Conservation (phyloP, 257 asterid species). For the Handroanthus guayacan region DNA sequence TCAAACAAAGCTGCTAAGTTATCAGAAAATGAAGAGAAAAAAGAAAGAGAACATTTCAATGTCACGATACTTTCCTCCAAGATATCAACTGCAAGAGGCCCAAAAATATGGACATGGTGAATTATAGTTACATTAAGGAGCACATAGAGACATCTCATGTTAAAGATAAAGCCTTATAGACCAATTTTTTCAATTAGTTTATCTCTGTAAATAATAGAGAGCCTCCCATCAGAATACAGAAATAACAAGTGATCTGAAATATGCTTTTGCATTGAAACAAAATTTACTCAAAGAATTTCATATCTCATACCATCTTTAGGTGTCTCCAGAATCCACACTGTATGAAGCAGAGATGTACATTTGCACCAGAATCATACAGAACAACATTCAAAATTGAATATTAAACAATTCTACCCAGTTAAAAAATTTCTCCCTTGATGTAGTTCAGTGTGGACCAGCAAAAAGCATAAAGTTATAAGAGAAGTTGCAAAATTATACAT, state of each 20-base stretch:
- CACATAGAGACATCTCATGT: background rate
- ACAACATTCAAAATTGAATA: background rate
- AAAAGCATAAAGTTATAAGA: constrained; percentile 12
- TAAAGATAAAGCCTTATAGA: background rate
- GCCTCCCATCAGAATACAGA: background rate
- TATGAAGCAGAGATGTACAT: background rate
- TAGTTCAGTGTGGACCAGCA: background rate
- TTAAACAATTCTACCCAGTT: background rate
- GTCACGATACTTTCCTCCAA: background rate
- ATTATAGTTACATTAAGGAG: background rate
- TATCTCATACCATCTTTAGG: too few species aligned
- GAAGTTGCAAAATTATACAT: background rate
- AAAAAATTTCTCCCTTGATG: background rate
- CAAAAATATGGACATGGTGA: background rate
- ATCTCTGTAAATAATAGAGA: background rate
- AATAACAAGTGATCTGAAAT: background rate
- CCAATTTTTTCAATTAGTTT: background rate
- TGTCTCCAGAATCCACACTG: background rate
- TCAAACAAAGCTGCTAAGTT: background rate
- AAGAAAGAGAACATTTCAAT: background rate
- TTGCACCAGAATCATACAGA: background rate
- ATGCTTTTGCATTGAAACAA: background rate
- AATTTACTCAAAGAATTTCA: background rate
- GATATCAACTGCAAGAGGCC: background rate
- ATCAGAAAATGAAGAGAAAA: background rate